Base-by-base conservation (phyloP, 1,284 basidiomycete genomes). In the Porogramme epimiltina region DNA sequence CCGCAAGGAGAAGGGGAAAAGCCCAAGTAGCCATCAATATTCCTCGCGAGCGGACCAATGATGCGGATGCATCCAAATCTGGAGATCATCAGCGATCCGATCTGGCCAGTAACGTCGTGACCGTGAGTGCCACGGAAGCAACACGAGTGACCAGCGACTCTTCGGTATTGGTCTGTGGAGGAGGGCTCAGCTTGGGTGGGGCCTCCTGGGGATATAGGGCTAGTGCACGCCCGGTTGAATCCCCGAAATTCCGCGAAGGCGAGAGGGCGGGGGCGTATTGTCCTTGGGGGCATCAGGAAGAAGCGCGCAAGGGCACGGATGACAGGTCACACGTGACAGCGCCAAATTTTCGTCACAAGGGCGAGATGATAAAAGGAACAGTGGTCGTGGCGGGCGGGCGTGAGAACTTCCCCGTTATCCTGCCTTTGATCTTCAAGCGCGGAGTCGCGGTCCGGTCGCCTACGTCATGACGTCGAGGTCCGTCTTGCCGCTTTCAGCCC, bases 391-490 rank as follows among this genome's bases (percentile, higher is more conserved):
- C 63, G 61, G 61, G 60, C 59, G 56, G 61, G 64, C 70, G 70
- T 71, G 70, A 72, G 70, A 72, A 72, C 61, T 64, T 64, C 67
- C 70, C 70, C 70, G 66, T 69, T 66, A 67, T 62, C 62, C 65
- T 62, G 59, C 61, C 62, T 62, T 58, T 57, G 65, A 66, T 65
- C 63, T 60, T 58, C 58, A 48, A 61, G 55, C 63, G 34, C 71
- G 73, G 73, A 71, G 64, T 59, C 60, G 47, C 72, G 70, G 70
- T 62, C 69, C 76, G 77, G 69, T 55, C 58, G 49, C 69, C 73
- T 72, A 67, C 60, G 68, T 70, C 65, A 87, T 88, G 85, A 84
- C 85, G 70, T 88, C 85, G 62, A 84, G 85, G 85, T 85, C 11
- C n/a, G 60, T 57, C 70, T 13, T 31, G 28, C 28, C 34, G 8